Base-by-base conservation (phyloP, 768 basidiomycete species). In the Tricholoma matsutake region DNA sequence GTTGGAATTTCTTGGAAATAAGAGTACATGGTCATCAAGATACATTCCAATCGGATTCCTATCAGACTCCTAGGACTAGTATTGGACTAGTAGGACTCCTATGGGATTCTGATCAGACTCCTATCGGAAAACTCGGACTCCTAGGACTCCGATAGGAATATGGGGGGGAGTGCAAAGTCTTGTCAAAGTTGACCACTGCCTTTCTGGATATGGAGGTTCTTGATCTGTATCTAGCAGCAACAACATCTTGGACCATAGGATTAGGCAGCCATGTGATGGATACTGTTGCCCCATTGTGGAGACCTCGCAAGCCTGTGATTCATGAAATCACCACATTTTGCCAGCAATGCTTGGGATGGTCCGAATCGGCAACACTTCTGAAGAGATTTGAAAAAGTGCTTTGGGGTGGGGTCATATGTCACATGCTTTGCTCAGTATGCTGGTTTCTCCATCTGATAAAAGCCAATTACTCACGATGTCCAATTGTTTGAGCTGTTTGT, bases 331-430 rank as follows among this genome's bases (percentile, higher is more conserved):
- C 58, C 0, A 14, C 49, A 13, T 64, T 56, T 35, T 61, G 60
- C 25, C 29, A 37, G n/a, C 39, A 59, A 32, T 54, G 57, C 25
- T 61, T 66, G 13, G 65, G 65, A 4, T 66, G 65, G 65, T 25
- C 18, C 6, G 31, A 35, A 14, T 3, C 16, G 13, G 29, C 58
- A 35, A 32, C 29, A n/a, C 29, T 59, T 22, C 32, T 59, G 47
- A 54, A 54, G 28, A 59, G 18, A 29, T 54, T 59, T 53, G 31
- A 54, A 6, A 35, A 39, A 16, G 22, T 20, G 11, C 34, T 60
- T 25, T 60, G 59, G 59, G 41, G 31, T 29, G 59, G 59, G 7
- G 37, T 60, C 20, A 14, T 37, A 14, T 53, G 32, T 11, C 20
- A 34, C 16, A 54, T 60, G 59, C 53, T 60, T 31, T 54, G 31